Base-by-base conservation (phyloP, 148 eudicot species). In the Oxyria digyna region DNA sequence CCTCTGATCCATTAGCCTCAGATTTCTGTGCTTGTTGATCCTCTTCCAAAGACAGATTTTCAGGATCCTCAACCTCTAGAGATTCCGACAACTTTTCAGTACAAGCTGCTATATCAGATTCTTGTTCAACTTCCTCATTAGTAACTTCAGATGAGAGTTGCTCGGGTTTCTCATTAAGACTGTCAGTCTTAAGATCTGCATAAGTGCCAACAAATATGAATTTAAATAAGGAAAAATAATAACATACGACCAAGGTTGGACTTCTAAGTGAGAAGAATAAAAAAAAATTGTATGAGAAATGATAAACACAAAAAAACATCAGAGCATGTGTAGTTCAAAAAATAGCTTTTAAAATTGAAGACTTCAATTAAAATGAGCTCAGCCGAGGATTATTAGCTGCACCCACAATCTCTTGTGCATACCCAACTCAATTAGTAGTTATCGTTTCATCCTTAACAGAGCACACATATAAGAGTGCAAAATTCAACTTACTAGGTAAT, bases 401-500 rank as follows among this genome's bases (percentile, higher is more conserved):
- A 27, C 20, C n/a, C 65, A 12, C 24, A 54, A 9, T 54, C 6
- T 31, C 62, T 24, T 15, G 29, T 8, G 29, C 0, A 52, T 52
- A 18, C 11, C 6, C 10, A 23, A 23, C 29, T 23, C 10, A 24
- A 24, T 5, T 26, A 24, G 1, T 50, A 7, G 4, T 45, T 55
- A 10, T 26, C 6, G 10, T 55, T 11, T 55, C 6, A 11, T 11
- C 62, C 33, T n/a, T 55, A 11, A 17, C 18, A 23, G 23, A 14
- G n/a, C n/a, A 23, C 48, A 42, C 5, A 29, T 8, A 45, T 10
- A 23, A 55, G 0, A 29, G 42, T 27, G n/a, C 35, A 42, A 49
- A 50, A 42, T 62, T 20, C 14, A 7, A 74, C 20, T 77, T 83
- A 94, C 99, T 90, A 71, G 99, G 93, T 67, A 86, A 76, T 72